Conservation (phyloP, 2,329 filamentous ascomycete species). For the Colletotrichum eremochloae region DNA sequence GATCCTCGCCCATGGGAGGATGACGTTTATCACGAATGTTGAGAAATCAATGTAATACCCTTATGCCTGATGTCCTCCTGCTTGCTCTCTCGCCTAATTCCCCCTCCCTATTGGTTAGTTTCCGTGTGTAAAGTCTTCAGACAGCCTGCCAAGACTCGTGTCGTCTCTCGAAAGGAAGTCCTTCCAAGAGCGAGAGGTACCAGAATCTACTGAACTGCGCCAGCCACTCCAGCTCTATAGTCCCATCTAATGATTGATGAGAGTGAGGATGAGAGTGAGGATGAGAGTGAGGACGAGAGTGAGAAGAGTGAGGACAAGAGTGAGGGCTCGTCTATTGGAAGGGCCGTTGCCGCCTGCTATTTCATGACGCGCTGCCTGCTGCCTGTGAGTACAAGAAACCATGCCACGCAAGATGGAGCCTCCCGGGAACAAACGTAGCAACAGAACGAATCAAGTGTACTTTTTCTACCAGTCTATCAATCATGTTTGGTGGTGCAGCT, state of each 20-base stretch:
- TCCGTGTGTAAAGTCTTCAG: neutral
- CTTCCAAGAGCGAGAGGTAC: neutral
- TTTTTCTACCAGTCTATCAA: conserved; percentile 2
- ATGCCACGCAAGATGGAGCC: neutral
- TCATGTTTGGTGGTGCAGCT: conserved; percentile 44
- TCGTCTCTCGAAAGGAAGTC: neutral
- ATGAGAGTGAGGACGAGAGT: no score
- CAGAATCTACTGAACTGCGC: no score
- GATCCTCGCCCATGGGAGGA: neutral
- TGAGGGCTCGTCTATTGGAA: neutral
- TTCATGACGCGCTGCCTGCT: neutral
- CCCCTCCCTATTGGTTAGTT: no score
- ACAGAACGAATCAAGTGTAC: neutral
- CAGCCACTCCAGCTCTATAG: no score
- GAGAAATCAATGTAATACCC: neutral
- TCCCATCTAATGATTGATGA: no score
- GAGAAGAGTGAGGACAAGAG: no score
- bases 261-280: no score
- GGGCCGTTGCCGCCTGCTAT: neutral
- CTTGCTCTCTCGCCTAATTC: neutral
- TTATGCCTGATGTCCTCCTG: neutral
- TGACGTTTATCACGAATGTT: neutral
- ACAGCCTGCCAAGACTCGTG: neutral
- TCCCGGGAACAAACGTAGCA: neutral
- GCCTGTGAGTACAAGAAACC: neutral